Percentiles rank a stretch among this genome's conserved stretches.
Conservation (phyloP, 495 filamentous ascomycete genomes). For the Podospora pseudocomata region DNA sequence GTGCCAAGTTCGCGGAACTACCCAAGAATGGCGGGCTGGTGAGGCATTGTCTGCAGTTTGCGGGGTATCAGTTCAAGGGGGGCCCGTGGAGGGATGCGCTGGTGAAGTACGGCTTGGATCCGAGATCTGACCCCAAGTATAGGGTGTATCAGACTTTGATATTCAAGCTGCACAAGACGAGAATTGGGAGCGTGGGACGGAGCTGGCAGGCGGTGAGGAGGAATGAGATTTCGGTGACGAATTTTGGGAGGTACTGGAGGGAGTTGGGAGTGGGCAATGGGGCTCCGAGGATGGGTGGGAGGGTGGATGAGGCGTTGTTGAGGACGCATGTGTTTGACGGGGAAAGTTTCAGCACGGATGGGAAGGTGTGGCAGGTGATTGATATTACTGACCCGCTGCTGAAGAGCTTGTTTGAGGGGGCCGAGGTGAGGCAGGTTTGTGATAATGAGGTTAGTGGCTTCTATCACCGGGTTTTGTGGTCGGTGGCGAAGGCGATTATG, state of each 20-base stretch:
- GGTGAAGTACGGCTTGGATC: constrained; percentile 80
- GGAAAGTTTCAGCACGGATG: constrained; percentile 59
- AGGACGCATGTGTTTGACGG: constrained; percentile 80
- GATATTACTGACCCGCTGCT: constrained; percentile 82
- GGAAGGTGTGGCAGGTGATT: constrained; percentile 88
- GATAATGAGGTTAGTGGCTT: constrained; percentile 69
- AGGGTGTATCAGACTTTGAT: constrained; percentile 82
- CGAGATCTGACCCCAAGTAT: constrained; percentile 67
- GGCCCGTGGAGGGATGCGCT: constrained; percentile 90
- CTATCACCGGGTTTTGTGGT: constrained; percentile 72
- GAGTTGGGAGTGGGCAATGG: constrained; percentile 34
- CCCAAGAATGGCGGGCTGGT: constrained; percentile 48
- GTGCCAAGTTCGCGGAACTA: constrained; percentile 40
- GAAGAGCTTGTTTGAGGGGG: constrained; percentile 47
- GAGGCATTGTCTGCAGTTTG: constrained; percentile 65
- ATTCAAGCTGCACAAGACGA: constrained; percentile 58
- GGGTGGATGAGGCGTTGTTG: constrained; percentile 33
- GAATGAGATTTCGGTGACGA: constrained; percentile 29
- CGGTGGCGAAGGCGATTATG: constrained; percentile 82
- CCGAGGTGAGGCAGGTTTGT: constrained; percentile 45
- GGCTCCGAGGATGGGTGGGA: constrained; percentile 21
- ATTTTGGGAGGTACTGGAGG: constrained; percentile 35
- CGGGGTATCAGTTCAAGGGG: constrained; percentile 82
- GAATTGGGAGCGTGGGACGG: constrained; percentile 42
- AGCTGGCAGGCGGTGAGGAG: constrained; percentile 42